These are phyloP conservation scores for Picea abies DNA, from an alignment of 83 land plant genomes.

Conservation along the genomic window DNA sequence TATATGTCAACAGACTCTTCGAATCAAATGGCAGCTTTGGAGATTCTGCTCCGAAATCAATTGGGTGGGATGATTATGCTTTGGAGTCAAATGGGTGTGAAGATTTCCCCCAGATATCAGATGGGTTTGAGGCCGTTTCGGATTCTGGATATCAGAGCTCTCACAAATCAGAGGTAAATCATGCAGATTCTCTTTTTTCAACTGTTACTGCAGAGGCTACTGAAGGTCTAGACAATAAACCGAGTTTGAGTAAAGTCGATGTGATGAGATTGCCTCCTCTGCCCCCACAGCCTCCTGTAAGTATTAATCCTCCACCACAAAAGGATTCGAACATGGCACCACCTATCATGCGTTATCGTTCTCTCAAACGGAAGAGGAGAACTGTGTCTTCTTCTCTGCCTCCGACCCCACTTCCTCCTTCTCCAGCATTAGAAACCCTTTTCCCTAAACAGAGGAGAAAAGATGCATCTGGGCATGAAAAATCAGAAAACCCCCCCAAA, in stretches of 20 bases:
- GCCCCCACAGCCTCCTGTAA: background rate
- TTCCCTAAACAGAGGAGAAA: background rate
- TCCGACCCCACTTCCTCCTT: background rate
- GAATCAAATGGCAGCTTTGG: background rate
- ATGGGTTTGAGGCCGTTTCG: background rate
- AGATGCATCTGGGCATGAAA: background rate
- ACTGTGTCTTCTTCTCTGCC: background rate
- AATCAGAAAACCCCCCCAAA: background rate
- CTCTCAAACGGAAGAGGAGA: slow-evolving; percentile 1
- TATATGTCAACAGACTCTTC: background rate
- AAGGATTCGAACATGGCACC: background rate
- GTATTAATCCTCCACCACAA: background rate
- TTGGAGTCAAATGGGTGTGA: background rate
- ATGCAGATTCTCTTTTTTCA: background rate
- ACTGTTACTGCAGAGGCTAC: background rate
- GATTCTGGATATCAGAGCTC: slow-evolving; percentile 2
- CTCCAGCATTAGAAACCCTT: background rate
- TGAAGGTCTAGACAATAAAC: background rate
- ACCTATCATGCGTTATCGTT: background rate
- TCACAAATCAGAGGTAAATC: background rate
- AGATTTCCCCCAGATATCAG: background rate
- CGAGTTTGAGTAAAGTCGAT: background rate
- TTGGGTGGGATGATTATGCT: background rate
- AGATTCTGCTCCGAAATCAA: background rate
- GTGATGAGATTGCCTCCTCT: background rate